These are phyloP conservation scores for Athelia psychrophila DNA, from an alignment of 1,284 basidiomycete genomes.

Conservation along the genomic window DNA sequence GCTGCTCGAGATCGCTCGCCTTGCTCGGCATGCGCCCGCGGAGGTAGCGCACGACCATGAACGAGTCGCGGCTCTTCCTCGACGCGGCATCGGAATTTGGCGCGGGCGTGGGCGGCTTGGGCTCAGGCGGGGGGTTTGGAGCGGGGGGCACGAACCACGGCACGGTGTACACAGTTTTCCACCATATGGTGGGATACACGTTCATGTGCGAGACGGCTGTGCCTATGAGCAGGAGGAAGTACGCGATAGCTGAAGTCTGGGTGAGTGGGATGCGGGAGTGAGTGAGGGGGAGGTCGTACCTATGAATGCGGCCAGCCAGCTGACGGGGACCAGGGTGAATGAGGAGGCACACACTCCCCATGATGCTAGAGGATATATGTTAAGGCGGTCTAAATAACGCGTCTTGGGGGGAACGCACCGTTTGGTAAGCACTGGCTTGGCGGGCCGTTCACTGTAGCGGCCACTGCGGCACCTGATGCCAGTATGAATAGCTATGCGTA, in stretches of 20 bases:
- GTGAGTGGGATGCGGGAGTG: background rate
- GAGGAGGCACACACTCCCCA: slow-evolving; percentile 52
- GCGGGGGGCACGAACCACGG: slow-evolving; percentile 52
- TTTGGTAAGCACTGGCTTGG: slow-evolving; percentile 31
- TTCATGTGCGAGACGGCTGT: slow-evolving; percentile 40
- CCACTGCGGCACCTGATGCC: slow-evolving; percentile 42
- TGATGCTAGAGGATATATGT: slow-evolving; percentile 23
- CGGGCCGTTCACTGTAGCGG: slow-evolving; percentile 38
- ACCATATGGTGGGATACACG: slow-evolving; percentile 47
- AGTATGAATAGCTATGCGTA: too few species aligned
- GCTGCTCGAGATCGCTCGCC: background rate
- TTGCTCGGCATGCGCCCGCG: slow-evolving; percentile 20
- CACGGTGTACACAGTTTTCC: slow-evolving; percentile 42
- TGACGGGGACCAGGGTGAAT: slow-evolving; percentile 46
- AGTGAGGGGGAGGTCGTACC: background rate
- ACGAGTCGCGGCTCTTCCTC: slow-evolving; percentile 14
- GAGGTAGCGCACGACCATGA: slow-evolving; percentile 23
- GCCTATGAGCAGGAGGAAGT: slow-evolving; percentile 52
- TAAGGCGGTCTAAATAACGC: slow-evolving; percentile 5
- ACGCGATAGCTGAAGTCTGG: slow-evolving; percentile 41
- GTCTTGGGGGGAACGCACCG: slow-evolving; percentile 26
- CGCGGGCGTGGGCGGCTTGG: slow-evolving; percentile 8
- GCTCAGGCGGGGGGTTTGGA: slow-evolving; percentile 5
- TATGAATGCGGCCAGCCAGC: slow-evolving; percentile 49
- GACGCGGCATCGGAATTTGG: slow-evolving; percentile 1